Evolutionary conservation across 768 basidiomycete species (phyloP), one percentile per base, ranked within the genome.

Genomic region (Omphalotus guepiniiformis): DNA sequence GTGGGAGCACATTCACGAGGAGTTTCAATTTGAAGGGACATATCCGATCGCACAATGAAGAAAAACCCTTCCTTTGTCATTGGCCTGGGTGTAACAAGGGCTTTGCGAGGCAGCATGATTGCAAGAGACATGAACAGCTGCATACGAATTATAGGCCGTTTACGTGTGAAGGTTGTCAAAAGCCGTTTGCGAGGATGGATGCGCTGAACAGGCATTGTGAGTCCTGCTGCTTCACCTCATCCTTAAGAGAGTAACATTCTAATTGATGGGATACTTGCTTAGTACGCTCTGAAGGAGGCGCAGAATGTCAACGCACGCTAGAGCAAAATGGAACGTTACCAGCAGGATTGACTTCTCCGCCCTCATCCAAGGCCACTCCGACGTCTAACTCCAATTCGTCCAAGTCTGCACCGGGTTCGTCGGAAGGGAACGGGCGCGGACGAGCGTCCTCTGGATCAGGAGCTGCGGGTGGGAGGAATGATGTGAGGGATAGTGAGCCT

Each of bases 11-110:
- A 3, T 93, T 93, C 56, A 96, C 94, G 34, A 71, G 91, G 59
- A 87, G 91, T 61, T 96, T 96, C 71, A 96, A 96, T 62, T 63
- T 96, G 49, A 93, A 93, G 63, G 94, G 94, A n/a, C 94, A 97
- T 60, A 75, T 96, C 56, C 87, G 94, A 34, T 92, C 89, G 12
- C 94, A 96, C 58, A 93, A 88, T 51, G 93, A 94, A 63, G 92
- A 95, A 66, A 85, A 92, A 52, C 93, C 93, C 26, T 97, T 93
- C 75, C 81, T 86, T 63, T 97, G 93, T 69, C 85, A 88, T 58
- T 95, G 92, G 84, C 90, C 91, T 1, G 93, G 91, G 19, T 97
- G 93, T 60, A 85, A 83, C 22, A 95, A 96, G 67, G 91, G 93
- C 19, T 94, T 96, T 53, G 93, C 89, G 22, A 68, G 93, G 47